A percentile compares a stretch with the other conserved stretches of the same genome.
These are phyloP conservation scores for Vigna reflexopilosa DNA, from an alignment of 306 rosid genomes.

Conservation along the genomic window DNA sequence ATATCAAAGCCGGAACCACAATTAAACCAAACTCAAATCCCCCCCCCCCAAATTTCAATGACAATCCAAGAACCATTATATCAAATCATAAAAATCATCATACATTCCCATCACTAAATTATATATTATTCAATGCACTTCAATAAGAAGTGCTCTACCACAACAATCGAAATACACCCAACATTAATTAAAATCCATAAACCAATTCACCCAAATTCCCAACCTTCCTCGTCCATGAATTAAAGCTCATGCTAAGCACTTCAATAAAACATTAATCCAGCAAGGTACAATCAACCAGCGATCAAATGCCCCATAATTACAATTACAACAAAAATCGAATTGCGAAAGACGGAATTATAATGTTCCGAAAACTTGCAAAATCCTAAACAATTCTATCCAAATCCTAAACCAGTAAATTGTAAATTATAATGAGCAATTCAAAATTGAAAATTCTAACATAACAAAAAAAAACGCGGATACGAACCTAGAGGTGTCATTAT, in stretches of 20 bases:
- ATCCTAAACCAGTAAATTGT: background rate
- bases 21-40: background rate
- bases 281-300: background rate
- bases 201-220: background rate
- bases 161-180: background rate
- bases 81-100: background rate
- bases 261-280: background rate
- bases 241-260: background rate
- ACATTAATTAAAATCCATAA: background rate
- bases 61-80: too few species aligned
- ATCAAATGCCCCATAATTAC: background rate
- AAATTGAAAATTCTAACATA: background rate
- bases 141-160: background rate
- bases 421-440: background rate
- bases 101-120: background rate
- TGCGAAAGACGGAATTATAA: background rate
- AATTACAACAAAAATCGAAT: background rate
- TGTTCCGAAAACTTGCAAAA: background rate
- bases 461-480: background rate
- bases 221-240: background rate
- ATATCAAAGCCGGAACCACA: background rate
- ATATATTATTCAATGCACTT: background rate
- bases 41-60: background rate
- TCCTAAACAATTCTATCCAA: background rate
- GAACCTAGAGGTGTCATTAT: slow-evolving; percentile 55